Percentiles rank a stretch among this genome's conserved stretches.
Conservation (phyloP, 495 filamentous ascomycete species). For the Penicillium chermesinum region DNA sequence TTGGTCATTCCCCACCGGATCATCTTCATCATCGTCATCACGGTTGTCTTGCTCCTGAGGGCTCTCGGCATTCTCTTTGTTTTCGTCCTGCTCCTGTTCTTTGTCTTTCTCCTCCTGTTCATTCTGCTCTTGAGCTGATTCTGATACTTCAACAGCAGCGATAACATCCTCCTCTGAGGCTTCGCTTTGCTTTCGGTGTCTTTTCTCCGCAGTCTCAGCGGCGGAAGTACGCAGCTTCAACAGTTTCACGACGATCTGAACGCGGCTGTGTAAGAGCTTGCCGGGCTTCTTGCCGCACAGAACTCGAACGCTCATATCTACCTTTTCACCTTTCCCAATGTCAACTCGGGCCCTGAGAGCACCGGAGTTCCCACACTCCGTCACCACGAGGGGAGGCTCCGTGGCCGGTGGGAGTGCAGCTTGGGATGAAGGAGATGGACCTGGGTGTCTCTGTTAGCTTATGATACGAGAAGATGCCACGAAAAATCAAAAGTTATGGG, state of each 20-base stretch:
- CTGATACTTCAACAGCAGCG: neutral
- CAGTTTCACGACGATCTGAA: constrained; percentile 14
- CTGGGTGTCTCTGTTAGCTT: too few species aligned
- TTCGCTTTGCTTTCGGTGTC: constrained; percentile 3
- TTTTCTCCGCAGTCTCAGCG: neutral
- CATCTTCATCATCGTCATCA: too few species aligned
- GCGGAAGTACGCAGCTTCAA: constrained; percentile 11
- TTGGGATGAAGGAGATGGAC: neutral
- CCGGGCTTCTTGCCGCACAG: neutral
- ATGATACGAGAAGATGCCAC: too few species aligned
- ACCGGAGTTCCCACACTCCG: neutral
- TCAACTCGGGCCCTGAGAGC: neutral
- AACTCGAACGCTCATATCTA: constrained; percentile 11
- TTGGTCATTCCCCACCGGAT: neutral
- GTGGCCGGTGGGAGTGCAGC: too few species aligned
- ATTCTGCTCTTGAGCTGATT: neutral
- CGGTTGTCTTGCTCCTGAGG: neutral
- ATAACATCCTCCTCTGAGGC: constrained; percentile 1
- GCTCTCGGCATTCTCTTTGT: neutral
- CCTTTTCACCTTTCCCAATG: neutral
- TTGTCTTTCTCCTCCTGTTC: neutral
- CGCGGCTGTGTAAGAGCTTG: constrained; percentile 7
- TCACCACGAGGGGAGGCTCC: neutral
- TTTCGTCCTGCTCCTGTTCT: neutral
- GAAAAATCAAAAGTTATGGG: too few species aligned